phyloP scores from a whole-genome alignment of 106 monocot genomes.

The Dendrobium nobile region DNA sequence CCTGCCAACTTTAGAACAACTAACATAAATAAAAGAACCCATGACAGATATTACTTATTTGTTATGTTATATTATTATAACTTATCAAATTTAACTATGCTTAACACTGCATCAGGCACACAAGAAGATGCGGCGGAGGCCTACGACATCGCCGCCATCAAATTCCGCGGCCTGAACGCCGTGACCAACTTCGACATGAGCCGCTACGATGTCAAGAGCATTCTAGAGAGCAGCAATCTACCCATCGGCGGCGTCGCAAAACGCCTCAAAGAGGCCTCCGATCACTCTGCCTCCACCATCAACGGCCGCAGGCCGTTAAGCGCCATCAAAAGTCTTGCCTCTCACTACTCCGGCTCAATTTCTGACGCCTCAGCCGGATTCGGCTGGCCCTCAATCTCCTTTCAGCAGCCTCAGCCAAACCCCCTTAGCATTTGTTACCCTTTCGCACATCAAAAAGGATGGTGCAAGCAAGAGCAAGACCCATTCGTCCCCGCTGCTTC shows the following conservation, averaged over 20 bases:
- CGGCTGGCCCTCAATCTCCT: constrained; percentile 68
- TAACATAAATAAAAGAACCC: no score
- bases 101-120: constrained; percentile 41
- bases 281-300: constrained; percentile 21
- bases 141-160: constrained; percentile 96
- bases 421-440: constrained; percentile 24
- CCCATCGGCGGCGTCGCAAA: constrained; percentile 90
- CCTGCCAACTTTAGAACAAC: no score
- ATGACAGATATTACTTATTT: no score
- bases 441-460: constrained; percentile 17
- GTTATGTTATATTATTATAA: no score
- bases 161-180: constrained; percentile 91
- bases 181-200: constrained; percentile 99
- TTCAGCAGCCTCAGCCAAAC: constrained; percentile 18
- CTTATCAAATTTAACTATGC: no score
- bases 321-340: constrained; percentile 23
- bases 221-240: constrained; percentile 84
- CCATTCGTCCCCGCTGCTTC: constrained; percentile 10
- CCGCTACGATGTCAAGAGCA: constrained; percentile 97
- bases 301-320: constrained; percentile 13
- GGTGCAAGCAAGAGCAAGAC: constrained; percentile 79
- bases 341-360: constrained; percentile 26
- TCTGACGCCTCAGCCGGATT: constrained; percentile 27
- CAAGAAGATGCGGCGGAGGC: constrained; percentile 99
- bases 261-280: constrained; percentile 72